Conservation (phyloP, 2,329 filamentous ascomycete species). For the Decorospora gaudefroyi region DNA sequence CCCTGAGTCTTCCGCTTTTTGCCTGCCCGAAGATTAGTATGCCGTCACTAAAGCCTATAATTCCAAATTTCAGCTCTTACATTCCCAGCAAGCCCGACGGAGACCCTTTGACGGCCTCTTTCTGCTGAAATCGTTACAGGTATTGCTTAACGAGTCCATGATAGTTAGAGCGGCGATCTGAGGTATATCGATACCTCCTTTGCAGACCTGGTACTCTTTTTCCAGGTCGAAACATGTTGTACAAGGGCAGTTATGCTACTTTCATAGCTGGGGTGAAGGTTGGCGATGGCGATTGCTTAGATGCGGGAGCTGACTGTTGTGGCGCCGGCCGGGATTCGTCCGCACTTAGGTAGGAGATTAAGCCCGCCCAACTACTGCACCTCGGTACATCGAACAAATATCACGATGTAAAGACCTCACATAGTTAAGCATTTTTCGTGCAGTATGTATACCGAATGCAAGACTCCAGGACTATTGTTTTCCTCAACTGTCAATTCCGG, state of each 20-base stretch:
- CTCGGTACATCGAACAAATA: constrained; percentile 1
- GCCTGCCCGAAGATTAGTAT: constrained; percentile 32
- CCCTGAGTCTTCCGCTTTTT: constrained; percentile 37
- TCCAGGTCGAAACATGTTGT: constrained; percentile 22
- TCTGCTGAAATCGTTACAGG: constrained; percentile 22
- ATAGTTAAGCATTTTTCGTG: too few species aligned
- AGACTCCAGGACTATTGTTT: too few species aligned
- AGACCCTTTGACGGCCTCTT: constrained; percentile 38
- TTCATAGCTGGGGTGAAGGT: constrained; percentile 42
- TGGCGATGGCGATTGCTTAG: constrained; percentile 35
- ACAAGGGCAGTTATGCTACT: constrained; percentile 31
- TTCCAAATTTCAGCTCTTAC: constrained; percentile 27
- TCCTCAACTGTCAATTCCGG: background rate
- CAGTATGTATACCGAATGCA: too few species aligned
- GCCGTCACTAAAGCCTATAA: background rate
- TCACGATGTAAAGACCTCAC: background rate
- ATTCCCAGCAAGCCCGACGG: constrained; percentile 44
- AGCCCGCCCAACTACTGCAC: constrained; percentile 14
- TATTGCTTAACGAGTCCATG: constrained; percentile 28
- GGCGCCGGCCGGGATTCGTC: constrained; percentile 40
- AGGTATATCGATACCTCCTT: background rate
- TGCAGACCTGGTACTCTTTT: constrained; percentile 5
- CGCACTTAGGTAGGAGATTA: constrained; percentile 22
- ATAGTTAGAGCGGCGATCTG: constrained; percentile 1
- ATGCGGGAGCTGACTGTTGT: constrained; percentile 23